Percentiles rank a stretch among this genome's conserved stretches.
These are phyloP conservation scores for Kappamyces sp. DNA, from an alignment of 192 early-diverging fungal genomes.

Conservation along the genomic window DNA sequence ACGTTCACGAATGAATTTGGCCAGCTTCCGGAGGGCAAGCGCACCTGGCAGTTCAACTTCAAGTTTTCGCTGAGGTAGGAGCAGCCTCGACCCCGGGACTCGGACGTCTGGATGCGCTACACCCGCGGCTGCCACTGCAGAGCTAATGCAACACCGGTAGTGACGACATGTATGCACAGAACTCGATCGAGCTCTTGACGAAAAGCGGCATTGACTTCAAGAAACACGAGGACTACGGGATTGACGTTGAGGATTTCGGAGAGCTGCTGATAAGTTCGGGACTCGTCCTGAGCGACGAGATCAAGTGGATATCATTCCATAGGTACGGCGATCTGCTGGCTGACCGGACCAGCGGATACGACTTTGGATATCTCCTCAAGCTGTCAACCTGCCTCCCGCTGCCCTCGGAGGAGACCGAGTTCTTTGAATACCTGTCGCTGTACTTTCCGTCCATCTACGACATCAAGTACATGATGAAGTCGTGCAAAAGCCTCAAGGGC, in stretches of 20 bases:
- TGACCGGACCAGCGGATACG: conserved; percentile 70
- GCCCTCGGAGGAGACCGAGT: conserved; percentile 90
- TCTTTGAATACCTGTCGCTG: conserved; percentile 81
- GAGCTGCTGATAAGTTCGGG: conserved; percentile 96
- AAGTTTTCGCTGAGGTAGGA: conserved; percentile 82
- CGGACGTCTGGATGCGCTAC: background rate
- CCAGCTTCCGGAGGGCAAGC: conserved; percentile 73
- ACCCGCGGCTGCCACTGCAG: background rate
- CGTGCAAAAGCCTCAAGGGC: conserved; percentile 91
- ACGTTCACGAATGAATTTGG: conserved; percentile 87
- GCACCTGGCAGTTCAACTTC: conserved; percentile 99
- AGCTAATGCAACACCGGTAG: conserved; percentile 25
- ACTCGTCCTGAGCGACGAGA: conserved; percentile 85
- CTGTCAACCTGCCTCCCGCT: conserved; percentile 83
- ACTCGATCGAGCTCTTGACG: conserved; percentile 92
- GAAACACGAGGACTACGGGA: conserved; percentile 92
- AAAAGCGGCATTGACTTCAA: conserved; percentile 99
- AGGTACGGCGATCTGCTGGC: conserved; percentile 46
- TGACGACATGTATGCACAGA: conserved; percentile 98
- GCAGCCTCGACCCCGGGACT: background rate
- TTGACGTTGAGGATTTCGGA: conserved; percentile 92
- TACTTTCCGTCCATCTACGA: conserved; percentile 99
- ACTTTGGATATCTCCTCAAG: conserved; percentile 98
- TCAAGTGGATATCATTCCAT: conserved; percentile 98
- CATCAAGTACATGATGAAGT: conserved; percentile 98